Percentiles rank a stretch among this genome's conserved stretches.
Evolutionary conservation across 2,329 filamentous ascomycete species (phyloP).

Genomic region (Aureobasidium sp.): DNA sequence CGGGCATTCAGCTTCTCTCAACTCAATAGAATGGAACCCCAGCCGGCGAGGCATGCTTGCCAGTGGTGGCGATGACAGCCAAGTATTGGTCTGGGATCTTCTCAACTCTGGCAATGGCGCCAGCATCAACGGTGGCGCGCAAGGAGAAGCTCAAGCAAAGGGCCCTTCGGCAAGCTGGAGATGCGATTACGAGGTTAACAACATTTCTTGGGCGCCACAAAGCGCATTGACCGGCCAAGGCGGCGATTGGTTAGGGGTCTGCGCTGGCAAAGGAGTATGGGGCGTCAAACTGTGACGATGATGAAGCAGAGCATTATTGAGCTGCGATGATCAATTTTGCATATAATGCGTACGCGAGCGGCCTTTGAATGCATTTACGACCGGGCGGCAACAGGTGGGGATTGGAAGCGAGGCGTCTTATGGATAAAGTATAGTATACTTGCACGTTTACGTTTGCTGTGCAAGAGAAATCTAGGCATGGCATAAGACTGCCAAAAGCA

Average conservation of each 20-base stretch:
- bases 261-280: conserved; percentile 74
- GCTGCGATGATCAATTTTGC: conserved; percentile 1
- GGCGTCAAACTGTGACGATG: conserved; percentile 50
- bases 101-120: conserved; percentile 47
- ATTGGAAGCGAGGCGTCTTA: conserved; percentile 4
- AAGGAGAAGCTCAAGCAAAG: conserved; percentile 40
- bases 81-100: conserved; percentile 90
- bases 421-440: conserved; percentile 1
- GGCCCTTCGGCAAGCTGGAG: conserved; percentile 71
- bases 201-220: conserved; percentile 76
- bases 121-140: conserved; percentile 12
- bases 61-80: conserved; percentile 83
- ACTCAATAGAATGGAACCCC: conserved; percentile 94
- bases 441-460: not conserved
- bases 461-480: not conserved
- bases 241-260: conserved; percentile 78
- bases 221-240: conserved; percentile 57
- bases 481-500: not conserved
- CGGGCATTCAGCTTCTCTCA: conserved; percentile 76
- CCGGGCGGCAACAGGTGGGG: not conserved
- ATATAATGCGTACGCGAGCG: conserved; percentile 1
- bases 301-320: not conserved
- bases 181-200: conserved; percentile 80
- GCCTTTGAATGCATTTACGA: conserved; percentile 8
- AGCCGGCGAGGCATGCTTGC: conserved; percentile 78